Conservation (phyloP, 495 filamentous ascomycete species). For the Daldinia vernicosa region DNA sequence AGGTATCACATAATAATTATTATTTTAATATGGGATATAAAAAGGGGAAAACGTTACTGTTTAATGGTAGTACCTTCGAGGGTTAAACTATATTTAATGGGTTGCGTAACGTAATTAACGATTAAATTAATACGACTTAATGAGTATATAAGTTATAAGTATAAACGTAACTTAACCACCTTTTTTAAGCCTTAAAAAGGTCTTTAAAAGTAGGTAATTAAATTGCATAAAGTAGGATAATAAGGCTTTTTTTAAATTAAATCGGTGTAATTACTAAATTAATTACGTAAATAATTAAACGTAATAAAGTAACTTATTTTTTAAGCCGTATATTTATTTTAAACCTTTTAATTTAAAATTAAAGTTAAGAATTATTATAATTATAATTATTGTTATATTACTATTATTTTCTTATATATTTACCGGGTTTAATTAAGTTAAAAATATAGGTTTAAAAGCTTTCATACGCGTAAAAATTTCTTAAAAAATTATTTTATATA, state of each 20-base stretch:
- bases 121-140: neutral
- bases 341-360: neutral
- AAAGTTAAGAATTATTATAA: neutral
- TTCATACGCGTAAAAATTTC: neutral
- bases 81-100: neutral
- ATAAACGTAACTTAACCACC: too few species aligned
- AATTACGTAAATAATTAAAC: neutral
- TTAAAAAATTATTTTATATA: neutral
- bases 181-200: too few species aligned
- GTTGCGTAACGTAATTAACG: neutral
- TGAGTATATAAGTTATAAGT: too few species aligned
- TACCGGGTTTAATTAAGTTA: neutral
- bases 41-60: neutral
- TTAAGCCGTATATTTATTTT: too few species aligned
- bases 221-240: neutral
- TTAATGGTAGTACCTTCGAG: neutral
- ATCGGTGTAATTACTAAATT: neutral
- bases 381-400: neutral
- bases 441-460: neutral
- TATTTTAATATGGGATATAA: neutral
- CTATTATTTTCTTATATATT: slow-evolving; percentile 1
- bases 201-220: neutral
- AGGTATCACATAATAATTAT: neutral
- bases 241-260: neutral
- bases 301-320: neutral